These are phyloP conservation scores for Epicoccum nigrum DNA, from an alignment of 2,329 filamentous ascomycete species.

Conservation along the genomic window DNA sequence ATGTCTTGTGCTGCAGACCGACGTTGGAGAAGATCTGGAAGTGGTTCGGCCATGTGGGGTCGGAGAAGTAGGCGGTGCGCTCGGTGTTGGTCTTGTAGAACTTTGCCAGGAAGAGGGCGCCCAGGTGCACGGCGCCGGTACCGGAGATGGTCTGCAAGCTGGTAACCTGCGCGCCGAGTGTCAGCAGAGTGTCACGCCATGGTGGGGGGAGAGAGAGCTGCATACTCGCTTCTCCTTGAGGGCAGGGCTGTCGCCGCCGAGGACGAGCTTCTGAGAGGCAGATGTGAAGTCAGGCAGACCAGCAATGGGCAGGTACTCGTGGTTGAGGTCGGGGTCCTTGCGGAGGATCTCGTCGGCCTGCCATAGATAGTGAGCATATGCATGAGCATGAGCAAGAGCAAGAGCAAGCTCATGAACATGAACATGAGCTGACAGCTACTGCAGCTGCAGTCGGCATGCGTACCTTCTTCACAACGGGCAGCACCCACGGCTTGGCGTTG, in stretches of 20 bases:
- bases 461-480: constrained; percentile 97
- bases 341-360: constrained; percentile 91
- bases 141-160: constrained; percentile 96
- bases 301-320: constrained; percentile 97
- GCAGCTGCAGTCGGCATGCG: constrained; percentile 27
- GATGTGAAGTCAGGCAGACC: constrained; percentile 84
- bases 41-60: constrained; percentile 98
- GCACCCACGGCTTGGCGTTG: constrained; percentile 94
- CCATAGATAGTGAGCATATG: constrained; percentile 28
- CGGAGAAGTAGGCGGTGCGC: constrained; percentile 85
- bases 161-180: constrained; percentile 57
- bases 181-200: constrained; percentile 35
- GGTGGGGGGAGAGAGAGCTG: constrained; percentile 19
- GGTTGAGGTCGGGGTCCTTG: constrained; percentile 88
- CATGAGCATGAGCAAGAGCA: background rate
- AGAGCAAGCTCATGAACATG: background rate
- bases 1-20: constrained; percentile 74
- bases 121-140: constrained; percentile 92
- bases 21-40: constrained; percentile 98
- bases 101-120: constrained; percentile 88
- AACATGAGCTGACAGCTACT: background rate
- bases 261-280: constrained; percentile 88
- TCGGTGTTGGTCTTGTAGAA: constrained; percentile 75
- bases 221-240: constrained; percentile 79
- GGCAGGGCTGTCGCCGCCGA: constrained; percentile 80